Conservation (phyloP, 192 early-diverging fungal genomes). For the Entomortierella lignicola region DNA sequence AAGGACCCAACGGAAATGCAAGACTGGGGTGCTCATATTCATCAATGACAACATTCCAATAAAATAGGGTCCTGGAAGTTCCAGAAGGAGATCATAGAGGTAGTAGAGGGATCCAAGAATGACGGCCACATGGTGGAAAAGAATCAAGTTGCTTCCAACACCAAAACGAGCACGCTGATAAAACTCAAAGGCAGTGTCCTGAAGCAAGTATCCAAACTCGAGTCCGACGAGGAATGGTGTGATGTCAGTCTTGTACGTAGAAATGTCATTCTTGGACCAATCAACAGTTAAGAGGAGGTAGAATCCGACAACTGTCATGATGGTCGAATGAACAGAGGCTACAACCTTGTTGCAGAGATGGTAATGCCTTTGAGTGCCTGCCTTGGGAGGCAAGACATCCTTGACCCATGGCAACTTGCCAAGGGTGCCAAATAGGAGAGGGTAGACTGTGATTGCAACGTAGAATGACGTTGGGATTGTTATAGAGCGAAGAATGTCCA, state of each 20-base stretch:
- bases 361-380: slow-evolving; percentile 47
- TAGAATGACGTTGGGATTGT: slow-evolving; percentile 41
- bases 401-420: slow-evolving; percentile 29
- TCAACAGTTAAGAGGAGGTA: slow-evolving; percentile 42
- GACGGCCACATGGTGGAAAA: slow-evolving; percentile 50
- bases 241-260: slow-evolving; percentile 40
- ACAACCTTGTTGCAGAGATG: slow-evolving; percentile 56
- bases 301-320: slow-evolving; percentile 40
- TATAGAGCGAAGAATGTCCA: slow-evolving; percentile 38
- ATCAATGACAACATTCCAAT: slow-evolving; percentile 53
- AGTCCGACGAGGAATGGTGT: slow-evolving; percentile 53
- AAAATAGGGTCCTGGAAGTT: slow-evolving; percentile 46
- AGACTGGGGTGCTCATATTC: slow-evolving; percentile 54
- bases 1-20: slow-evolving; percentile 48
- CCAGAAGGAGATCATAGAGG: slow-evolving; percentile 41
- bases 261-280: slow-evolving; percentile 50
- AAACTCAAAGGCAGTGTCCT: slow-evolving; percentile 53
- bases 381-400: slow-evolving; percentile 36
- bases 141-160: slow-evolving; percentile 54
- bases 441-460: slow-evolving; percentile 43
- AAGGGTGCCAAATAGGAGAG: slow-evolving; percentile 29
- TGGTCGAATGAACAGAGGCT: slow-evolving; percentile 50
- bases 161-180: slow-evolving; percentile 46
- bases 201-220: slow-evolving; percentile 48
- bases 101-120: slow-evolving; percentile 51